Base-by-base conservation (phyloP, 805 yeast genomes). In the Torulaspora franciscae region DNA sequence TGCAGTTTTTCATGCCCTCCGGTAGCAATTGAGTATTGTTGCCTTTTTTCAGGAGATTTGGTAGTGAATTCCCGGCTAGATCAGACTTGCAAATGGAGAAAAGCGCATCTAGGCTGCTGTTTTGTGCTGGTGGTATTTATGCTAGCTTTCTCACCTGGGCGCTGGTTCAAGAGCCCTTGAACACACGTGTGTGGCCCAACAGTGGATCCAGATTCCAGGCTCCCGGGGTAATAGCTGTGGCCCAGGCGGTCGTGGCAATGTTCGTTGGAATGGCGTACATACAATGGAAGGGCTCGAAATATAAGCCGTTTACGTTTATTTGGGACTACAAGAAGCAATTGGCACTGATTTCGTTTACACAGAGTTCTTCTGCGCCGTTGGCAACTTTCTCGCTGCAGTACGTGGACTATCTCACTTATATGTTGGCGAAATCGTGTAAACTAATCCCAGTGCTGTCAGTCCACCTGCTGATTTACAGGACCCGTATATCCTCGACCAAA, bases 391-490 rank as follows among this genome's bases (percentile, higher is more conserved):
- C 95, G 14, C 68, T 91, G 48, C 73, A 76, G 40, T 87, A 91
- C 62, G 91, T 93, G 26, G 96, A 87, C 59, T 93, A 85, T 60
- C 69, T 93, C 58, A 84, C 95, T 0, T 83, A 79, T 55, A 75
- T 91, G 50, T 73, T 93, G 49, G 95, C 96, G 14, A 93, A 93
- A 61, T 83, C 95, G 43, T 91, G 98, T 63, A 93, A 93, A 58
- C 73, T 93, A 64, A 79, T 93, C 17, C 99, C 99, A 0, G 95
- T 91, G n/a, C 81, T 93, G 83, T 61, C 85, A 27, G 85, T 93
- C 2, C 96, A 89, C 58, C 68, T 82, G 46, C 54, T 80, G 11
- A 56, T 86, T 9, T 91, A 89, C 66, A 73, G 83, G 34, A 78
- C 85, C 3, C 68, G 66, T 42, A 91, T 87, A 63, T 89, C 96